Conservation (phyloP, 768 basidiomycete species). For the Myochromella boudieri region DNA sequence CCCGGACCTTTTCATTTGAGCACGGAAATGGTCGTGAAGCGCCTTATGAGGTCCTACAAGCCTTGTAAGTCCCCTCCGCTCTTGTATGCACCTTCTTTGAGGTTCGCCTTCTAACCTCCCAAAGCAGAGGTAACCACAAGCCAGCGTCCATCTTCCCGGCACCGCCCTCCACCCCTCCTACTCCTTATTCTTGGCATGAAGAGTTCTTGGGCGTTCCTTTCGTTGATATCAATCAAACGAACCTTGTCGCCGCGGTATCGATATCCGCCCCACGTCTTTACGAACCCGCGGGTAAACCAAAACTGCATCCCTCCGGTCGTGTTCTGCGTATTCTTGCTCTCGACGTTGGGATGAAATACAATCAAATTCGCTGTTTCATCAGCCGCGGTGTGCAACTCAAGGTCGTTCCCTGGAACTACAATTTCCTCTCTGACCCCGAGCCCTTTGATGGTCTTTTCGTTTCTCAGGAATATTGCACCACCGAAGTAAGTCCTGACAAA, state of each 20-base stretch:
- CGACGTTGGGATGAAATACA: conserved; percentile 99
- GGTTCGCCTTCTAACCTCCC: too few relatives aligned
- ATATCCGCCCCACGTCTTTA: conserved; percentile 66
- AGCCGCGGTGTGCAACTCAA: conserved; percentile 93
- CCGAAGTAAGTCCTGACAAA: conserved; percentile 59
- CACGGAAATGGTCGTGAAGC: conserved; percentile 62
- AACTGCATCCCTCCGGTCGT: conserved; percentile 76
- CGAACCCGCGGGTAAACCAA: conserved; percentile 54
- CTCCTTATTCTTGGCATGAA: conserved; percentile 69
- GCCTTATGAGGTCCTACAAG: conserved; percentile 68
- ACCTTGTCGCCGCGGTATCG: conserved; percentile 91
- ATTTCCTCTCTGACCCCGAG: conserved; percentile 76
- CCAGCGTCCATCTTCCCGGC: too few relatives aligned
- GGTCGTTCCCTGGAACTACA: conserved; percentile 96
- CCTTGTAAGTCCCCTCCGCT: conserved; percentile 69
- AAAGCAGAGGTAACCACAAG: too few relatives aligned
- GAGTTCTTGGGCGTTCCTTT: conserved; percentile 83
- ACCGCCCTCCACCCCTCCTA: conserved; percentile 59
- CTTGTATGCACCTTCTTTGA: too few relatives aligned
- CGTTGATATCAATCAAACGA: conserved; percentile 83
- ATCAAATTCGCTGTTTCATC: conserved; percentile 96
- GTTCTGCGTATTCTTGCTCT: conserved; percentile 83
- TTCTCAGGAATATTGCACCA: conserved; percentile 98
- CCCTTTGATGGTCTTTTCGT: conserved; percentile 94
- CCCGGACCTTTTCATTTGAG: conserved; percentile 55